Base-by-base conservation (phyloP, 306 rosid genomes). In the Oxytropis ochrocephala region DNA sequence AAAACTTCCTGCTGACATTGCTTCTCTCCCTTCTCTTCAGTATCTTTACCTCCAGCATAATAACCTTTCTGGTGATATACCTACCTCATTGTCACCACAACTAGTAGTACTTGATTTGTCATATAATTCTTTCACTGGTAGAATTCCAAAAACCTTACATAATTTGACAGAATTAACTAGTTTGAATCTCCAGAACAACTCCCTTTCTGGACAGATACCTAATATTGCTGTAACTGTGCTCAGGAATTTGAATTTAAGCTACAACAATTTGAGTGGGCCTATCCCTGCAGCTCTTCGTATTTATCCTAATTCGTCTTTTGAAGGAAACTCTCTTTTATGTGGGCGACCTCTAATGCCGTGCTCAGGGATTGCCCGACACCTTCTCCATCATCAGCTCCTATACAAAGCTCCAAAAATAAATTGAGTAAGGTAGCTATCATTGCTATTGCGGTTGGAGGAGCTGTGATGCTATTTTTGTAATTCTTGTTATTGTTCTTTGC, bases 371-470 rank as follows among this genome's bases (percentile, higher is more conserved):
- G 78, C 81, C 50, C 79, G 9, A 11, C 73, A 54, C 85, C 82
- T 19, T 35, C 84, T 35, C 72, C 85, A 46, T 76, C 85, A 30
- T 8, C 74, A 29, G 30, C 77, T 72, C 85, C 86, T 27, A 69
- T 12, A 64, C 50, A 47, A 55, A 74, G 72, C 70, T 79, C 91
- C 67, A 86, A 85, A 59, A 78, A 27, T 69, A 88, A 84, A 69
- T 66, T 88, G 46, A 83, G 86, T 47, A 72, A 83, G 73, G 82
- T 87, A 69, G 84, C 81, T 43, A 85, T 90, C 74, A 86, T 93
- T 72, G 96, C 94, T 43, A 90, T 93, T 46, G 91, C 91, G 49
- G 94, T 78, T 51, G 97, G 94, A 67, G 96, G 94, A 52, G 75
- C 79, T 17, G 71, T 66, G 61, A 66, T 87, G 61, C 81, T 90